Evolutionary conservation across 805 yeast species (phyloP), one percentile per base, ranked within the genome.

Genomic region (Candida insectorum): DNA sequence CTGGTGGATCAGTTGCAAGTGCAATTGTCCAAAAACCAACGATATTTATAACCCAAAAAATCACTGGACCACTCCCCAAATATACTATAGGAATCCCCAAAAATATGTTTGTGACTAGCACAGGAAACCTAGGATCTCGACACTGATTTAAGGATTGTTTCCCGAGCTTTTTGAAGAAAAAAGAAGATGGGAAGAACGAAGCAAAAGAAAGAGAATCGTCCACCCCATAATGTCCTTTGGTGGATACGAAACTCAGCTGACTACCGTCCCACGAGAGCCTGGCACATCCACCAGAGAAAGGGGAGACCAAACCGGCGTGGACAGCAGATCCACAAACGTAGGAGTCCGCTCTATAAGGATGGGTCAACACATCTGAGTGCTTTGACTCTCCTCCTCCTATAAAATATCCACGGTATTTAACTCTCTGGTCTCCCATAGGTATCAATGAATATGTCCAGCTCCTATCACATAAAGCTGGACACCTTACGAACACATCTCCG

Each of bases 291-390:
- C 97, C 97, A 37, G 62, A 63, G 17, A 69, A 49, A 10, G 91
- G 81, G 0, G 93, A 81, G 1, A 88, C 61, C 0, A 80, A 56
- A 1, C 96, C 96, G 2, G 89, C 79, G 56, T 89, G 96, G 4
- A 85, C 75, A 0, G 93, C 97, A 2, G 96, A 83, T 0, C 88
- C 91, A 54, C 97, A 89, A 0, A 91, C 81, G 47, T 69, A 88
- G 1, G 96, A 85, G 58, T 89, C 97, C 0, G 86, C 89, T 43
- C 97, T 67, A 51, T 87, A 89, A 0, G 89, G 88, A 16, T 60
- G 47, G 0, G 85, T 62, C 6, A 79, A 39, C 3, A 24, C 26
- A 10, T 26, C 19, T 11, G 9, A 13, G 12, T 13, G 10, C 28
- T 15, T 8, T n/a, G 4, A 16, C 23, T 2, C 33, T 36, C 6